Base-by-base conservation (phyloP, 306 rosid genomes). In the Lithocarpus polystachyus region DNA sequence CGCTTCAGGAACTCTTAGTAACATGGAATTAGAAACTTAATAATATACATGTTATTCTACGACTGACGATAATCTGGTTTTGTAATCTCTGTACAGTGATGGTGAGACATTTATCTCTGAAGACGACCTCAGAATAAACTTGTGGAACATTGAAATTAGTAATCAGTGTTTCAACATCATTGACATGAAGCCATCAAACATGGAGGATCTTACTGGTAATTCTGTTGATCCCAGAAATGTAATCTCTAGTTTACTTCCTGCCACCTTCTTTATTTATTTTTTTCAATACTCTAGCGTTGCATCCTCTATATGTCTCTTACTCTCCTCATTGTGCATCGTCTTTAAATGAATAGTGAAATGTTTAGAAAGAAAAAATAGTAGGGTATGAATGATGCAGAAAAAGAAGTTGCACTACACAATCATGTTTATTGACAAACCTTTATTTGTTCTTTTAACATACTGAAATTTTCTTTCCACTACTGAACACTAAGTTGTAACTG, bases 151-250 rank as follows among this genome's bases (percentile, higher is more conserved):
- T 79, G 94, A 89, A 52, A 76, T 86, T 75, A 88, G 87, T 80
- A 77, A 84, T 72, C 92, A 89, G 80, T 84, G 89, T 77, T 91
- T 89, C 86, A 91, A 88, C 78, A 89, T 91, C 61, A 73, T 91
- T 72, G 94, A 91, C 76, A 86, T 85, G 89, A 89, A 88, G 89
- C 93, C 94, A 88, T n/a, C n/a, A n/a, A n/a, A n/a, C n/a, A n/a
- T n/a, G n/a, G n/a, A n/a, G 87, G 90, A 89, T 73, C 89, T 88
- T 79, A 85, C 85, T 9, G 97, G 97, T 91, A 77, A 61, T 74
- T 84, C 15, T 43, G 45, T 77, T 68, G 51, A 57, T 69, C 76
- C 54, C 31, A 22, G 9, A 24, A 45, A 72, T 69, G 45, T 37
- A 57, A 28, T 74, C 19, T 53, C 24, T 55, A 28, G 69, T 40